These are phyloP conservation scores for Mycosarcoma mackinlayi DNA, from an alignment of 1,284 basidiomycete genomes.

Conservation along the genomic window DNA sequence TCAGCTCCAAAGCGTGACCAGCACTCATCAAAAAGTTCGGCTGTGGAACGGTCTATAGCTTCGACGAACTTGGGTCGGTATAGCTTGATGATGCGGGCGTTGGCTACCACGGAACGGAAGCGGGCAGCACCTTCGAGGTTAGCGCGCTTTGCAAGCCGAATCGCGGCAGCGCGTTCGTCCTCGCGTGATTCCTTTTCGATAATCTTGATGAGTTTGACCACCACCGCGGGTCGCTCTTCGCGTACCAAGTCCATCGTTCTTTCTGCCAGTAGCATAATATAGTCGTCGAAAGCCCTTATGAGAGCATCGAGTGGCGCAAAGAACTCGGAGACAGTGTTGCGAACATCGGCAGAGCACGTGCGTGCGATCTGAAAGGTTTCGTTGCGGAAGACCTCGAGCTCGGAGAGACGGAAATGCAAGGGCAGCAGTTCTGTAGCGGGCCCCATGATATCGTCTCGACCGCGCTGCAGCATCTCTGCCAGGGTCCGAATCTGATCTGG, in stretches of 20 bases:
- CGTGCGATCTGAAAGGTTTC: slow-evolving; percentile 64
- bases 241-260: slow-evolving; percentile 81
- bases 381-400: slow-evolving; percentile 92
- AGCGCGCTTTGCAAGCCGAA: slow-evolving; percentile 92
- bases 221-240: slow-evolving; percentile 81
- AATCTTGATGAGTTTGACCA: slow-evolving; percentile 92
- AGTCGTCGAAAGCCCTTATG: slow-evolving; percentile 85
- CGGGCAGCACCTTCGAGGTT: slow-evolving; percentile 71
- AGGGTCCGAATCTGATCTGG: slow-evolving; percentile 83
- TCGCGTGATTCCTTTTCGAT: slow-evolving; percentile 91
- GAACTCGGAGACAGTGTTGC: slow-evolving; percentile 78
- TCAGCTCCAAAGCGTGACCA: slow-evolving; percentile 74
- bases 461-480: slow-evolving; percentile 80
- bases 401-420: slow-evolving; percentile 87
- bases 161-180: slow-evolving; percentile 96
- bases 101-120: slow-evolving; percentile 60
- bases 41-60: slow-evolving; percentile 81
- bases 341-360: slow-evolving; percentile 76
- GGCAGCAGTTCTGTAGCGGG: slow-evolving; percentile 86
- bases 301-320: slow-evolving; percentile 89
- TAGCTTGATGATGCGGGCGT: slow-evolving; percentile 90
- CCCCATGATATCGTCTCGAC: slow-evolving; percentile 79
- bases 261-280: slow-evolving; percentile 81
- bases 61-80: slow-evolving; percentile 91
- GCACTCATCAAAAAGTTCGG: slow-evolving; percentile 78